These are phyloP conservation scores for Talaromyces sp. DNA, from an alignment of 2,329 filamentous ascomycete species.

Conservation along the genomic window DNA sequence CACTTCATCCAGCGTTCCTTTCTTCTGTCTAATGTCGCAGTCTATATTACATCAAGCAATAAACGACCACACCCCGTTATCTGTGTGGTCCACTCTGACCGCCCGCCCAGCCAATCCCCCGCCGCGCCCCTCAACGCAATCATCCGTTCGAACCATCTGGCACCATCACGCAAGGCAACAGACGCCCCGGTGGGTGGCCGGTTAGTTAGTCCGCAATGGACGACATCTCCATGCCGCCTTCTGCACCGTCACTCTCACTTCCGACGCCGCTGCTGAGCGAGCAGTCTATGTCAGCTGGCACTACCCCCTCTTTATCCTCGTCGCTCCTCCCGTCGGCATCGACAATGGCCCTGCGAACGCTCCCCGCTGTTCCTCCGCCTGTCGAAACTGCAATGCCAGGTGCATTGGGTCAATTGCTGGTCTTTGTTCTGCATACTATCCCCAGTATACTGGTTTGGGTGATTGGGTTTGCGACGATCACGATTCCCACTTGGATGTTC, in stretches of 20 bases:
- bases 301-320: not conserved
- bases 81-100: not conserved
- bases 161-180: not conserved
- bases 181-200: not conserved
- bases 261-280: not conserved
- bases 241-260: not conserved
- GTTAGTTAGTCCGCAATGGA: not conserved
- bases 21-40: not conserved
- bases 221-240: not conserved
- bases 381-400: slow-evolving; percentile 37
- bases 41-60: too few relatives aligned
- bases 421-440: slow-evolving; percentile 49
- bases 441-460: slow-evolving; percentile 67
- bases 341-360: slow-evolving; percentile 18
- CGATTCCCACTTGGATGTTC: slow-evolving; percentile 82
- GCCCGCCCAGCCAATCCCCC: not conserved
- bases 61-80: not conserved
- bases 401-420: slow-evolving; percentile 45
- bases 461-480: slow-evolving; percentile 81
- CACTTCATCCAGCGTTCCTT: not conserved
- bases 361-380: slow-evolving; percentile 26
- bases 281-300: not conserved
- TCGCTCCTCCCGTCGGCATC: not conserved
- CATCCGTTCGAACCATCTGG: too few relatives aligned
- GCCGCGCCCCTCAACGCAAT: not conserved